Evolutionary conservation across 2,329 filamentous ascomycete genomes (phyloP).

Genomic region (Stagonosporopsis cucurbitacearum): DNA sequence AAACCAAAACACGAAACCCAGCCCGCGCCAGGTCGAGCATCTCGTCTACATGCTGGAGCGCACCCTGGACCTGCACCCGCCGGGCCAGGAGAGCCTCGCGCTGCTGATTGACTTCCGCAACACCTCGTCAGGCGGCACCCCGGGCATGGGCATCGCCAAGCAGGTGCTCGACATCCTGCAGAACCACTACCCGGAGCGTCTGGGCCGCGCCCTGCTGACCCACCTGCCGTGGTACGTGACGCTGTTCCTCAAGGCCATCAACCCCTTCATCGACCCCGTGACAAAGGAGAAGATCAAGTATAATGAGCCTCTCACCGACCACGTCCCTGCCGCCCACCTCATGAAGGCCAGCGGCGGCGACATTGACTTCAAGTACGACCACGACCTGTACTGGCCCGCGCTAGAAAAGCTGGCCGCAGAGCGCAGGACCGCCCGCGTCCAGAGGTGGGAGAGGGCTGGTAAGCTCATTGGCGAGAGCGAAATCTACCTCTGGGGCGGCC

Average conservation of each 20-base stretch:
- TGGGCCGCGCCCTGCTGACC: constrained; percentile 87
- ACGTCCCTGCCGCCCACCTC: constrained; percentile 82
- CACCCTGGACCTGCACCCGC: constrained; percentile 83
- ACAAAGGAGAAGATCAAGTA: constrained; percentile 96
- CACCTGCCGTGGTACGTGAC: constrained; percentile 91
- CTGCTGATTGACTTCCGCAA: constrained; percentile 92
- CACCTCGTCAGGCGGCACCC: constrained; percentile 76
- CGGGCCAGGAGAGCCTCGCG: constrained; percentile 84
- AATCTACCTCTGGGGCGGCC: constrained; percentile 80
- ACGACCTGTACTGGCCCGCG: constrained; percentile 86
- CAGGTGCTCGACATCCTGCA: constrained; percentile 92
- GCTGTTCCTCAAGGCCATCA: constrained; percentile 96
- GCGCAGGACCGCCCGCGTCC: constrained; percentile 66
- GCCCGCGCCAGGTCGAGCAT: constrained; percentile 87
- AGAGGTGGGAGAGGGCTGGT: constrained; percentile 81
- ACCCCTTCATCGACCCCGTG: constrained; percentile 92
- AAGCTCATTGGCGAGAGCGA: constrained; percentile 86
- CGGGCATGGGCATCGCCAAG: constrained; percentile 75
- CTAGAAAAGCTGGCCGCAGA: constrained; percentile 74
- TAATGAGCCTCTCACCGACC: constrained; percentile 86
- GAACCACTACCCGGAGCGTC: constrained; percentile 91
- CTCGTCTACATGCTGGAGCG: constrained; percentile 96
- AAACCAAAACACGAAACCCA: constrained; percentile 88
- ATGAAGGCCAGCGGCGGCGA: constrained; percentile 80
- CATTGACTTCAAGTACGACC: constrained; percentile 90